Evolutionary conservation across 352 stramenopile species (phyloP), one percentile per base, ranked within the genome.

Genomic region (Phytophthora multivora): DNA sequence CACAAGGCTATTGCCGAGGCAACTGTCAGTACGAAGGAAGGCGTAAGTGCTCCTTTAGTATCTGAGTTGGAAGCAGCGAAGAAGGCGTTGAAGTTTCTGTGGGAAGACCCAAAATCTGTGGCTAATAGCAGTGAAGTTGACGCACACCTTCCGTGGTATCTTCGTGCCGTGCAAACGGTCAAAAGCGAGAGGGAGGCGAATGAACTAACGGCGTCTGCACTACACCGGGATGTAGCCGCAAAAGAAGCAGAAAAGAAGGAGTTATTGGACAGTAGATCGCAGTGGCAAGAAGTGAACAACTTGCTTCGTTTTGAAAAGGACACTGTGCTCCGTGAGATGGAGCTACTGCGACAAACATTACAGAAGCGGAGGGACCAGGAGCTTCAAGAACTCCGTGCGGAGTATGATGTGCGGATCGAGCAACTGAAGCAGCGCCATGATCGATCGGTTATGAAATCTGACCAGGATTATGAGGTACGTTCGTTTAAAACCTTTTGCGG

Each of bases 281-380:
- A 82, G 19, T 66, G 86, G 13, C 72, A 88, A 18, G 75, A 92
- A 40, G 51, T 63, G 4, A 77, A 76, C n/a, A 80, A 77, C 28
- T 61, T 87, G 39, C 61, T 92, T 30, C 52, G 69, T 16, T 90
- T 92, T 55, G 83, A 92, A 48, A 90, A 89, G 49, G 83, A 90
- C 13, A 89, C 83, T 2, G 10, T 85, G 13, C 47, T 77, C 9
- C 79, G 78, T 23, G 83, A 92, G 45, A 77, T 92, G 59, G 73
- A 77, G n/a, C 23, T 84, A 31, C 65, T 88, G 9, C 33, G 73
- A 2, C 75, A 87, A 46, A 83, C 66, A 2, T 43, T 84, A 23
- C 55, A 79, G 12, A 89, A 84, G 47, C 77, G 73, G 25, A 77
- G 78, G 51, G 78, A 87, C 0, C 69, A 80, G 3, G 83, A 90